Evolutionary conservation across 768 basidiomycete genomes (phyloP), one percentile per base, ranked within the genome.

Genomic region (Suillus ampliporus): DNA sequence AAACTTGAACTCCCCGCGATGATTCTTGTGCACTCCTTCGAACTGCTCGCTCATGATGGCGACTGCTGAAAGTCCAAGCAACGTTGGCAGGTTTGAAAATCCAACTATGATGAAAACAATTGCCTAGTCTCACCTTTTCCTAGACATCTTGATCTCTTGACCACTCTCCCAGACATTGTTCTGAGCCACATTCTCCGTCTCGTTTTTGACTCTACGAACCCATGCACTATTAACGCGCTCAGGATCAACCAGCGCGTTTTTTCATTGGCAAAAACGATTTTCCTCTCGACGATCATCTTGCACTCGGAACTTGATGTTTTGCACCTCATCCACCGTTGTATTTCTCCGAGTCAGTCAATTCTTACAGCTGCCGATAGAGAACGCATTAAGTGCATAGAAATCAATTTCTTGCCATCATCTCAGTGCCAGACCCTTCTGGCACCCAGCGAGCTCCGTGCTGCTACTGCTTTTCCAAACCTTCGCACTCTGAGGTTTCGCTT

Each of bases 351-450:
- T 35, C 34, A 21, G 15, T 7, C 60, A 14, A n/a, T 5, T 19
- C 53, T 40, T 10, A 52, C 51, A 11, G 17, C 40, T 35, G 48
- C 41, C 40, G 56, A 46, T 23, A 46, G 15, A 21, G 17, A 28
- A 51, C 19, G n/a, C 50, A 57, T 62, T n/a, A 28, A 38, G 44
- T 46, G 40, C 41, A 44, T 62, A 14, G 61, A 62, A 37, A 7
- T 62, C 23, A 31, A 37, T 3, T 62, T 62, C 37, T 62, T 44
- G 28, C 61, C 61, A 19, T 60, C 61, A 21, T 46, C 53, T 11
- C 31, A 41, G n/a, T 26, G 43, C 6, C 54, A 46, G n/a, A 26
- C n/a, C 9, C 34, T 62, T 13, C 5, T 13, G 7, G 56, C 51
- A 23, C 40, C 54, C 34, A 46, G 47, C 57, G 56, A 23, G 19